Base-by-base conservation (phyloP, 345 rosid species). In the Citrus australasica region DNA sequence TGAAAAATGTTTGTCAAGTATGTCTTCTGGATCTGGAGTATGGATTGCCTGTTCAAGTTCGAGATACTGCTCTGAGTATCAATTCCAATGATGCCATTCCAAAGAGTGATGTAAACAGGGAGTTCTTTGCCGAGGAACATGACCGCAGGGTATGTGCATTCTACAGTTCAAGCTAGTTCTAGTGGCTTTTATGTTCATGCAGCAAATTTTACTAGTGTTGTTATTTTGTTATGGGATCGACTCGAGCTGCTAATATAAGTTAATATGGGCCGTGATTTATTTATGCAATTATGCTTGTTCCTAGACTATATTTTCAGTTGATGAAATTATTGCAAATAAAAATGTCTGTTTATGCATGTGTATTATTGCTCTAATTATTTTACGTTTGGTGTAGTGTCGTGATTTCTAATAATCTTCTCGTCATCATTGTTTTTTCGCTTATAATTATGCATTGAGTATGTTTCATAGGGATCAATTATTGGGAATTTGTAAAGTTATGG, bases 1-100 rank as follows among this genome's bases (percentile, higher is more conserved):
- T 95, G 82, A 93, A 95, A 83, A 95, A 95, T 81, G 98, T 91
- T n/a, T 94, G 99, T 73, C 98, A 96, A 91, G 99, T 96, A 62
- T 96, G 98, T 81, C 97, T 96, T 76, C 69, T 96, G 86, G 99
- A 96, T 83, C 94, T 94, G 25, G 98, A 96, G 82, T 96, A 96
- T 70, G 97, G 98, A 48, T 85, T 95, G 88, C 98, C 98, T 0
- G 98, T 95, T 83, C 98, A 95, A 83, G 98, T 89, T 84, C 90
- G 98, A 73, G 97, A 93, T 79, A 90, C 98, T 22, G 94, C 98
- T 65, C 89, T 93, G 59, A 89, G 87, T 82, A 92, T 93, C 46
- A 86, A 85, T 75, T 90, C 98, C 71, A 87, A 90, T 84, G 98
- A 95, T 67, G 80, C 96, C 61, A 95, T 95, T 81, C 99, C 99